Conservation (phyloP, 257 asterid species). For the Coffea eugenioides region DNA sequence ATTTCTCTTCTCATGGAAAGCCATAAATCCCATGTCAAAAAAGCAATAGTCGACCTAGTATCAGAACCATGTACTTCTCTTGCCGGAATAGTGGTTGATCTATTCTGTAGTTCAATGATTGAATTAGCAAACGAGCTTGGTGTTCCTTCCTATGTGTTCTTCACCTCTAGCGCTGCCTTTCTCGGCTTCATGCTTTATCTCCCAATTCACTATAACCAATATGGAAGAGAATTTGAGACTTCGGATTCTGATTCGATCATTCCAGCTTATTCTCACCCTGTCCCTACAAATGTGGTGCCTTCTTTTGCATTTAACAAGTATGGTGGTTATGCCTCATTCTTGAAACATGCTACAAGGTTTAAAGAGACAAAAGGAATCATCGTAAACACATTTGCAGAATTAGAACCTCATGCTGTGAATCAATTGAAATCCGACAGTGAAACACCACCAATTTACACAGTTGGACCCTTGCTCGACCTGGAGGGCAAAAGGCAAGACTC, state of each 20-base stretch:
- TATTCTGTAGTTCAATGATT: constrained; percentile 12
- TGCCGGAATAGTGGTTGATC: constrained; percentile 11
- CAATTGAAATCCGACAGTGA: background rate
- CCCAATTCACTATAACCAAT: constrained; percentile 1
- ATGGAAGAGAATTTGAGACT: background rate
- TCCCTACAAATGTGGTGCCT: background rate
- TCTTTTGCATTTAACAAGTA: constrained; percentile 4
- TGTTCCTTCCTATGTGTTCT: constrained; percentile 9
- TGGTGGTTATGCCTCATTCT: constrained; percentile 7
- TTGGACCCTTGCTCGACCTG: constrained; percentile 6
- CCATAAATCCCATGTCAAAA: constrained; percentile 7
- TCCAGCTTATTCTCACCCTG: background rate
- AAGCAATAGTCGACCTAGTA: background rate
- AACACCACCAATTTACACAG: background rate
- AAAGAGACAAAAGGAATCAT: constrained; percentile 10
- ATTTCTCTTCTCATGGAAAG: background rate
- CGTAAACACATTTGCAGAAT: background rate
- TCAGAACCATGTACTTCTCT: background rate
- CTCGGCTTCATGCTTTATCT: constrained; percentile 15
- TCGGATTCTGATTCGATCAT: constrained; percentile 6
- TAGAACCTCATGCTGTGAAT: constrained; percentile 5
- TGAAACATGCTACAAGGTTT: background rate
- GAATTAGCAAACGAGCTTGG: constrained; percentile 7
- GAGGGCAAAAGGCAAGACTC: background rate
- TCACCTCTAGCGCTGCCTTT: constrained; percentile 13